Evolutionary conservation across 2,329 filamentous ascomycete genomes (phyloP).

Genomic region (Monilinia laxa): DNA sequence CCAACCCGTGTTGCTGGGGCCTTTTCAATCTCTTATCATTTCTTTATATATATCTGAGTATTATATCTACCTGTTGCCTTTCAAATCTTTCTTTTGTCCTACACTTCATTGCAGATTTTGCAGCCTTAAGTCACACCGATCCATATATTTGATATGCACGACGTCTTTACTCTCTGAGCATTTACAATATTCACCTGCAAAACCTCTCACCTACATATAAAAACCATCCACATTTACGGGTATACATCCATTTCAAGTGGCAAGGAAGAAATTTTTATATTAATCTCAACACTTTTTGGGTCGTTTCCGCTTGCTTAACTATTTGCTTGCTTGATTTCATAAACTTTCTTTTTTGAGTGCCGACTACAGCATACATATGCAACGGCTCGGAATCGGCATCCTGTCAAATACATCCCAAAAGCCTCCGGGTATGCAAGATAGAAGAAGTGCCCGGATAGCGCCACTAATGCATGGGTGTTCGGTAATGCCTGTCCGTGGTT

Average conservation of each 20-base stretch:
- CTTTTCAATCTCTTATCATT: neutral
- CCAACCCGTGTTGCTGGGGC: constrained; percentile 9
- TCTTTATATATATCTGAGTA: neutral
- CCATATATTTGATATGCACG: constrained; percentile 4
- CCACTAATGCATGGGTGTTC: constrained; percentile 11
- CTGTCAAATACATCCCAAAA: constrained; percentile 4
- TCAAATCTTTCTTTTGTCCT: constrained; percentile 6
- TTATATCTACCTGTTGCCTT: neutral
- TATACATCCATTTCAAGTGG: neutral
- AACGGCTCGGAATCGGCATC: constrained; percentile 17
- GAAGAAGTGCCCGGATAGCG: neutral
- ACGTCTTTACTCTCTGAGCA: constrained; percentile 4
- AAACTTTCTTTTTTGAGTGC: neutral
- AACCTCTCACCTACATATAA: neutral
- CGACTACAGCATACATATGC: constrained; percentile 11
- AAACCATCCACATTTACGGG: neutral
- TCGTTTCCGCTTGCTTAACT: neutral
- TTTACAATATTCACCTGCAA: neutral
- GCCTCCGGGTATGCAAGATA: constrained; percentile 10
- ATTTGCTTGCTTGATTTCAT: too few species aligned
- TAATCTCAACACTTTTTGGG: neutral
- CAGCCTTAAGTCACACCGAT: constrained; percentile 6
- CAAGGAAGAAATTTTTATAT: neutral
- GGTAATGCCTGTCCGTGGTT: neutral
- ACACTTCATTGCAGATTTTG: constrained; percentile 4